Evolutionary conservation across 257 asterid genomes (phyloP).

Genomic region (Oldenlandia corymbosa): DNA sequence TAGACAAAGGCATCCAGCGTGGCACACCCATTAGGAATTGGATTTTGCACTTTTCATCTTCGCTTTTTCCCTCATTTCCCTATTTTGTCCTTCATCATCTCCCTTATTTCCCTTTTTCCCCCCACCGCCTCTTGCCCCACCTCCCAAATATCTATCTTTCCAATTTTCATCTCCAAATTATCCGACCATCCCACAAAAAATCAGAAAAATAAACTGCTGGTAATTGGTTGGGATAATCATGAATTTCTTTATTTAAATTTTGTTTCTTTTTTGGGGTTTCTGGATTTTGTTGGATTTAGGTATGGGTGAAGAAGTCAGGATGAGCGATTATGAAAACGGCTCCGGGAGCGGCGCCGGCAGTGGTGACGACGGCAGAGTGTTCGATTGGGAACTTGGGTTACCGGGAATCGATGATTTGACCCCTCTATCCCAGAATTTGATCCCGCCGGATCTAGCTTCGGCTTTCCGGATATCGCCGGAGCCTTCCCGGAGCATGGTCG

Average conservation of each 20-base stretch:
- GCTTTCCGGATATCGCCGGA: constrained; percentile 79
- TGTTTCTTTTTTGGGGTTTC: neutral
- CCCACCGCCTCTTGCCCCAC: neutral
- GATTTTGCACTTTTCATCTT: constrained; percentile 47
- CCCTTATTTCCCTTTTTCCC: constrained; percentile 31
- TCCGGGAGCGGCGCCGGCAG: constrained; percentile 17
- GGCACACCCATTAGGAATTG: constrained; percentile 43
- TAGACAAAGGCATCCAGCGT: constrained; percentile 41
- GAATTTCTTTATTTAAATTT: neutral
- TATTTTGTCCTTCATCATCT: neutral
- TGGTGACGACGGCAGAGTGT: constrained; percentile 35
- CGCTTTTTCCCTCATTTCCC: constrained; percentile 8
- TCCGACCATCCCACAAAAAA: neutral
- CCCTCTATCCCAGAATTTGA: constrained; percentile 61
- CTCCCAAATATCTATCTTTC: constrained; percentile 8
- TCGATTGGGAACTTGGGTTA: constrained; percentile 79
- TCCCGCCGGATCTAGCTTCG: constrained; percentile 71
- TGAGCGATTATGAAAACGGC: constrained; percentile 23
- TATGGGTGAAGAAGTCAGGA: constrained; percentile 59
- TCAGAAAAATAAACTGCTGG: too few species aligned
- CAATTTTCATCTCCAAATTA: neutral
- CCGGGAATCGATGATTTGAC: constrained; percentile 66
- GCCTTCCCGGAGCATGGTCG: constrained; percentile 44
- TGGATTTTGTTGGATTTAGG: constrained; percentile 8
- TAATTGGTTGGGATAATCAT: neutral